These are phyloP conservation scores for Rhipidocladum racemiflorum DNA, from an alignment of 176 grass and related monocot species.

Conservation along the genomic window DNA sequence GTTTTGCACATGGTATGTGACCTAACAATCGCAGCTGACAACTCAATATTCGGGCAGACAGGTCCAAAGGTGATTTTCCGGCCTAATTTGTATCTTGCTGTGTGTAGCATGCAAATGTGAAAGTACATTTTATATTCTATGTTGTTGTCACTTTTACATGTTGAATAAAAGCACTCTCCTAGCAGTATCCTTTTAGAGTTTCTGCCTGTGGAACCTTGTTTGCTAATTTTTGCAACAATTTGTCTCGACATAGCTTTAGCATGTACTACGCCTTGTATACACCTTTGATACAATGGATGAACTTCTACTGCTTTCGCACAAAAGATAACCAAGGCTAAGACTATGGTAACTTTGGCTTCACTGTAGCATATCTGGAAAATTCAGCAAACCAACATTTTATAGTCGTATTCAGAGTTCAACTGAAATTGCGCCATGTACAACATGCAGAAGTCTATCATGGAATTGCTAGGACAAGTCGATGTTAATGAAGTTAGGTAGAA, in stretches of 20 bases:
- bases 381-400: background rate
- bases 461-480: background rate
- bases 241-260: background rate
- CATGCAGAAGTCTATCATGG: background rate
- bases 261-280: background rate
- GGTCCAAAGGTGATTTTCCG: constrained; percentile 69
- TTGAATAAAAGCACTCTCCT: background rate
- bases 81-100: background rate
- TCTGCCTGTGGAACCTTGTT: background rate
- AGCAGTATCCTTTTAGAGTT: background rate
- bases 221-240: background rate
- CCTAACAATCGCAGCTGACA: constrained; percentile 86
- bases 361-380: background rate
- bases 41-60: constrained; percentile 88
- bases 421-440: background rate
- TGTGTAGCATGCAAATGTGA: background rate
- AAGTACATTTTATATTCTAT: background rate
- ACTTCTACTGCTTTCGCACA: background rate
- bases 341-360: background rate
- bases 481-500: background rate
- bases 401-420: background rate
- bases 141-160: background rate
- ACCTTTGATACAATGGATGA: background rate
- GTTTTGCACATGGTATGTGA: constrained; percentile 93
- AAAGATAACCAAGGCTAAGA: background rate